Conservation (phyloP, 2,329 filamentous ascomycete species). For the Neospermospora avenae region DNA sequence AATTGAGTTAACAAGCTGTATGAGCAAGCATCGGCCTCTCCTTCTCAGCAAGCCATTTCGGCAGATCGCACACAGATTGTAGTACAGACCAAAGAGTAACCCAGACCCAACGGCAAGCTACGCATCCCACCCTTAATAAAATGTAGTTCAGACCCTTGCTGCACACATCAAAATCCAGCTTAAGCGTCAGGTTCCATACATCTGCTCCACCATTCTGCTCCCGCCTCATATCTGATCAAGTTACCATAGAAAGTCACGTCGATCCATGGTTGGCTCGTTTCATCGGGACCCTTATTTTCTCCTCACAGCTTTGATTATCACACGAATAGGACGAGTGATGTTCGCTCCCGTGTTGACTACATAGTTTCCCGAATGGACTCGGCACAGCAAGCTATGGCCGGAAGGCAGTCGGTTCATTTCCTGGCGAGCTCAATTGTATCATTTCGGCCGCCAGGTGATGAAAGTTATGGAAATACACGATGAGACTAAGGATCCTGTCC, state of each 20-base stretch:
- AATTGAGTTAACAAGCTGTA: neutral
- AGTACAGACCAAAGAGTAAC: constrained; percentile 12
- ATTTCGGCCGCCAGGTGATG: neutral
- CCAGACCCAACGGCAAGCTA: constrained; percentile 16
- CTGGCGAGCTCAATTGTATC: neutral
- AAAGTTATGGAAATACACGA: neutral
- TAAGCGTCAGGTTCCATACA: constrained; percentile 20
- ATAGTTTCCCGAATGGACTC: constrained; percentile 13
- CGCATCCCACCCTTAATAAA: constrained; percentile 12
- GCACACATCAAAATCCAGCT: constrained; percentile 7
- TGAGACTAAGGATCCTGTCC: neutral
- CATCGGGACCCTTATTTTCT: constrained; percentile 1
- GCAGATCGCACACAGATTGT: constrained; percentile 21
- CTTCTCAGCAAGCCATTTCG: constrained; percentile 9
- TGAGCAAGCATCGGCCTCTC: neutral
- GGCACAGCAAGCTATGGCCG: constrained; percentile 14
- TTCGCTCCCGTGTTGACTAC: constrained; percentile 9
- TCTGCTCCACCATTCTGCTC: neutral
- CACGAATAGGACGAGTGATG: constrained; percentile 12
- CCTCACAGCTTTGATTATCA: neutral
- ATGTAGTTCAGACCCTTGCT: constrained; percentile 12
- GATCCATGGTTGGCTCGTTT: constrained; percentile 9
- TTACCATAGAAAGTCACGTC: neutral
- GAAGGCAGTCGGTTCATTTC: constrained; percentile 10
- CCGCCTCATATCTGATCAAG: constrained; percentile 4